Evolutionary conservation across 129 eudicot genomes (phyloP).

Genomic region (Helichrysum umbraculigerum): DNA sequence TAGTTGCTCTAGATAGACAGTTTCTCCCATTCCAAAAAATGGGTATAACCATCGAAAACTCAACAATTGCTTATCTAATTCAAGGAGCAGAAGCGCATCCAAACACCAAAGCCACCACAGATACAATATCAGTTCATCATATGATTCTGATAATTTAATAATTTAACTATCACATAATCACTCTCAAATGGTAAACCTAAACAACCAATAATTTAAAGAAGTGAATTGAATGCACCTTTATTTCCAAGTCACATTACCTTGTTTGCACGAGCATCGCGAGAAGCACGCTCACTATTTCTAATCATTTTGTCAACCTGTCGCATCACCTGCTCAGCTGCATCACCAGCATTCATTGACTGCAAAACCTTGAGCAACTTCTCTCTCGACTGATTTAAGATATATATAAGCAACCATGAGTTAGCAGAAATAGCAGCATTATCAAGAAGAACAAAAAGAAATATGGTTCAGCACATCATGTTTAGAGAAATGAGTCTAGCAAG

Average conservation of each 20-base stretch:
- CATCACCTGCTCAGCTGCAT: conserved; percentile 91
- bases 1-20: not conserved
- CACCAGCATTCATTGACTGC: conserved; percentile 89
- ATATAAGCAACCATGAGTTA: not conserved
- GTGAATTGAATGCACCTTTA: no score
- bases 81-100: not conserved
- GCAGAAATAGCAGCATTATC: conserved; percentile 22
- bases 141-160: not conserved
- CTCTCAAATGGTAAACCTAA: not conserved
- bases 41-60: not conserved
- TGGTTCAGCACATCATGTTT: not conserved
- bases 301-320: conserved; percentile 86
- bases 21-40: not conserved
- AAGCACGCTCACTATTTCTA: conserved; percentile 66
- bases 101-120: not conserved
- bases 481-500: not conserved
- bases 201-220: not conserved
- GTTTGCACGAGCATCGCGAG: conserved; percentile 60
- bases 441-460: not conserved
- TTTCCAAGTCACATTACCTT: conserved; percentile 48
- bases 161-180: not conserved
- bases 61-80: not conserved
- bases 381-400: conserved; percentile 59
- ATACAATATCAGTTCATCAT: not conserved
- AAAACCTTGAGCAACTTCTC: conserved; percentile 67